A percentile compares a stretch with the other conserved stretches of the same genome.
Conservation (phyloP, 495 filamentous ascomycete genomes). For the Penicillium bialowiezense region DNA sequence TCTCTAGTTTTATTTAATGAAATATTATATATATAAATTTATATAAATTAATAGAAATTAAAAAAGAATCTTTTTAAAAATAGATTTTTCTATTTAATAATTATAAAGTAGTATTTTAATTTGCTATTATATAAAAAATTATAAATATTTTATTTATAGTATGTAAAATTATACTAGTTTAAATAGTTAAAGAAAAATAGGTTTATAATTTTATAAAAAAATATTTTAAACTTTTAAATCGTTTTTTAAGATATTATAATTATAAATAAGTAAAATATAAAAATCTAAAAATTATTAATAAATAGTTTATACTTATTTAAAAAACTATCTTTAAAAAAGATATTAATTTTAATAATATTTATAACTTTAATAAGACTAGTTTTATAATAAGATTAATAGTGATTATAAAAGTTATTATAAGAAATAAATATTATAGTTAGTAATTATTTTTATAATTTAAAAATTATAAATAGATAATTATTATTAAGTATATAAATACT, state of each 20-base stretch:
- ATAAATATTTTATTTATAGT: no score
- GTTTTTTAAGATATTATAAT: no score
- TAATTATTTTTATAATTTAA: conserved; percentile 25
- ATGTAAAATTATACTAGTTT: no score
- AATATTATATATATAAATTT: conserved; percentile 7
- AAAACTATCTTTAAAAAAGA: no score
- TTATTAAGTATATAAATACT: conserved; percentile 31
- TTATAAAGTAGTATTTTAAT: not conserved
- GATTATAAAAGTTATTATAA: conserved; percentile 29
- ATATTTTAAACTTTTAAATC: conserved; percentile 22
- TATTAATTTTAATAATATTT: no score
- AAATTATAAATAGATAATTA: conserved; percentile 38
- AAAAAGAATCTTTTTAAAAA: no score
- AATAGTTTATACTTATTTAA: no score
- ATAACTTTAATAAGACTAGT: no score
- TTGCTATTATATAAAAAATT: conserved; percentile 11
- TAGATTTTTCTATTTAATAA: conserved; percentile 29
- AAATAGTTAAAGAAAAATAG: conserved; percentile 1
- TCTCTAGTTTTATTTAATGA: conserved; percentile 8
- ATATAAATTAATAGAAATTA: conserved; percentile 26
- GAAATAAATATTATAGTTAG: conserved; percentile 18
- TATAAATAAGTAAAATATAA: no score
- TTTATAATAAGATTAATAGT: no score
- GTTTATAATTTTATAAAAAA: conserved; percentile 29
- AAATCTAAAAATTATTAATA: no score